Percentiles rank a stretch among this genome's conserved stretches.
These are phyloP conservation scores for Hyaloscypha variabilis DNA, from an alignment of 495 filamentous ascomycete genomes.

Conservation along the genomic window DNA sequence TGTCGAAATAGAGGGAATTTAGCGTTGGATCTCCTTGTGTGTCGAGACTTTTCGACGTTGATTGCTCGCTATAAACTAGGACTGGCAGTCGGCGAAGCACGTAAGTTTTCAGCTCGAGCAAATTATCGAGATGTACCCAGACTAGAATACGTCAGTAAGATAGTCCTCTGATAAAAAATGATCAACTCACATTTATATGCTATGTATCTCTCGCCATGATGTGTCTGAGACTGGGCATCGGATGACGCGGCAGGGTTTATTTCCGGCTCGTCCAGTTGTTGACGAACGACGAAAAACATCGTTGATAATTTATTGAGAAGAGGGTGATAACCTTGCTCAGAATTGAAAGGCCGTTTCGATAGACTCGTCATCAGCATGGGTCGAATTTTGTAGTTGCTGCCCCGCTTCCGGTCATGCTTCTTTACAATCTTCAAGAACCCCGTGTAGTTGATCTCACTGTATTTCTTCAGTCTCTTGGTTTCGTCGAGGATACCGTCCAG, in stretches of 20 bases:
- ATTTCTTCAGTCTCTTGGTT: conserved; percentile 91
- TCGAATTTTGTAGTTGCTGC: conserved; percentile 76
- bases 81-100: conserved; percentile 89
- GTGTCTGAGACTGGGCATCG: conserved; percentile 40
- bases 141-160: conserved; percentile 47
- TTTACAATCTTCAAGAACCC: conserved; percentile 97
- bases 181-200: conserved; percentile 75
- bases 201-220: conserved; percentile 71
- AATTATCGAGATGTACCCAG: conserved; percentile 94
- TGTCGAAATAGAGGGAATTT: conserved; percentile 96
- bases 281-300: conserved; percentile 93
- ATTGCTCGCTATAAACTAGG: conserved; percentile 87
- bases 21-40: conserved; percentile 85
- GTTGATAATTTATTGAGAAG: conserved; percentile 86
- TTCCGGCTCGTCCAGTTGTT: conserved; percentile 64
- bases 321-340: conserved; percentile 85
- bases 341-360: conserved; percentile 88
- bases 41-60: conserved; percentile 70
- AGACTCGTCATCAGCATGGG: conserved; percentile 89
- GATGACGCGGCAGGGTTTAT: conserved; percentile 31
- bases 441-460: conserved; percentile 94
- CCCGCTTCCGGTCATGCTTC: conserved; percentile 94
- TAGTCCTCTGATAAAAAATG: background rate
- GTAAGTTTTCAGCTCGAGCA: conserved; percentile 93
- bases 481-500: conserved; percentile 87